These are phyloP conservation scores for Hemileia vastatrix DNA, from an alignment of 1,284 basidiomycete genomes.

Conservation along the genomic window DNA sequence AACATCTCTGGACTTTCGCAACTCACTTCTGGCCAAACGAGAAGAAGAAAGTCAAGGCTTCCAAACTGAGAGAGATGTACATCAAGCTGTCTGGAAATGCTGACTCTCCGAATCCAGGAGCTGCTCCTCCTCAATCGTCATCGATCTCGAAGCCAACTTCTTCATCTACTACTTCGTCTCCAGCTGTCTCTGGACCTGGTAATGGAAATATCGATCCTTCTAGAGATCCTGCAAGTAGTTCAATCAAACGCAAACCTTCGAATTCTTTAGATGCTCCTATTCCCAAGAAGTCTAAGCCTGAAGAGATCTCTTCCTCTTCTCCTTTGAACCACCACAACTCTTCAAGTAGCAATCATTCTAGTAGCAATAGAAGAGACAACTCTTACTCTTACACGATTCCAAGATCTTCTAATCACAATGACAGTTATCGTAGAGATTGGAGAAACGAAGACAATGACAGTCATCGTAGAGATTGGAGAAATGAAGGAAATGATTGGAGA, in stretches of 20 bases:
- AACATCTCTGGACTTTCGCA: conserved; percentile 77
- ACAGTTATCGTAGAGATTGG: neutral
- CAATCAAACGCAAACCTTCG: neutral
- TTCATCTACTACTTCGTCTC: neutral
- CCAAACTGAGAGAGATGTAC: neutral
- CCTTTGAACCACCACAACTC: no score
- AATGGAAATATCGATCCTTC: neutral
- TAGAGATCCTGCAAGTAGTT: neutral
- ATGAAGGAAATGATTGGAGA: no score
- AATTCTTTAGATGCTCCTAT: neutral
- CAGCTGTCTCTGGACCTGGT: neutral
- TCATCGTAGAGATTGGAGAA: neutral
- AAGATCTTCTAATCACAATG: neutral
- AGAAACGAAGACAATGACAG: neutral
- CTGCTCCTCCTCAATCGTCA: neutral
- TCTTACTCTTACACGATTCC: neutral
- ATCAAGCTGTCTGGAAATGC: neutral
- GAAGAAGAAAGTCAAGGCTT: neutral
- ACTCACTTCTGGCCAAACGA: neutral
- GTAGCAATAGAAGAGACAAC: neutral
- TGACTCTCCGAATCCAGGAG: neutral
- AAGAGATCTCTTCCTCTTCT: neutral
- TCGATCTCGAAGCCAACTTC: no score
- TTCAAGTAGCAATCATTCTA: neutral
- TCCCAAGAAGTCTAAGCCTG: neutral